A percentile compares a stretch with the other conserved stretches of the same genome.
Evolutionary conservation across 345 rosid species (phyloP).

Genomic region (Acer saccharum): DNA sequence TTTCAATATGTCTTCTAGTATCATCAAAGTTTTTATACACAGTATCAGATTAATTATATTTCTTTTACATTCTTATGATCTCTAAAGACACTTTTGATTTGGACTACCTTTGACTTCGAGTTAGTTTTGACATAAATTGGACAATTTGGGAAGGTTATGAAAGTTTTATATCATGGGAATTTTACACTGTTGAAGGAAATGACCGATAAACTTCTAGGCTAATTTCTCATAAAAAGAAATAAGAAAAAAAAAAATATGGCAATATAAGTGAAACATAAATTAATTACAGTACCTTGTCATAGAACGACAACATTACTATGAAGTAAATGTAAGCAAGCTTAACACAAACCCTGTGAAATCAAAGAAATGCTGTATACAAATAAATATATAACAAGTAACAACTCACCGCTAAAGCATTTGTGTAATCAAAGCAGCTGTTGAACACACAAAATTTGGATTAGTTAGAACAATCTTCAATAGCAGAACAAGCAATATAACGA

Average conservation of each 20-base stretch:
- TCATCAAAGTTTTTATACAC: not conserved
- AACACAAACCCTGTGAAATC: not conserved
- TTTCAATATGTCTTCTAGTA: not conserved
- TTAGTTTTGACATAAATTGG: not conserved
- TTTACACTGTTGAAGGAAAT: not conserved
- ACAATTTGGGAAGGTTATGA: not conserved
- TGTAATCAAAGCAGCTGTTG: conserved; percentile 95
- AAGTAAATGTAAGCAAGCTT: not conserved
- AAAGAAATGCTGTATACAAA: not conserved
- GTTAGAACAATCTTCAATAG: conserved; percentile 16
- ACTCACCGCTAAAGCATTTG: conserved; percentile 96
- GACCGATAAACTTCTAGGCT: not conserved
- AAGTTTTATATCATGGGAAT: not conserved
- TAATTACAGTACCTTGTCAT: not conserved
- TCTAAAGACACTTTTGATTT: no score
- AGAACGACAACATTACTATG: not conserved
- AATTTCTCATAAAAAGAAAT: not conserved
- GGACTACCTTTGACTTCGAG: no score
- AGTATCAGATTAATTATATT: not conserved
- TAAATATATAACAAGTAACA: conserved; percentile 7
- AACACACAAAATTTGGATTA: conserved; percentile 19
- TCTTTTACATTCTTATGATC: not conserved
- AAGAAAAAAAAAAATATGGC: not conserved
- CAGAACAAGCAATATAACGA: not conserved
- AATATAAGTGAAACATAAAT: not conserved